Percentiles rank a stretch among this genome's conserved stretches.
Conservation (phyloP, 768 basidiomycete species). For the Cystofilobasidium capitatum region DNA sequence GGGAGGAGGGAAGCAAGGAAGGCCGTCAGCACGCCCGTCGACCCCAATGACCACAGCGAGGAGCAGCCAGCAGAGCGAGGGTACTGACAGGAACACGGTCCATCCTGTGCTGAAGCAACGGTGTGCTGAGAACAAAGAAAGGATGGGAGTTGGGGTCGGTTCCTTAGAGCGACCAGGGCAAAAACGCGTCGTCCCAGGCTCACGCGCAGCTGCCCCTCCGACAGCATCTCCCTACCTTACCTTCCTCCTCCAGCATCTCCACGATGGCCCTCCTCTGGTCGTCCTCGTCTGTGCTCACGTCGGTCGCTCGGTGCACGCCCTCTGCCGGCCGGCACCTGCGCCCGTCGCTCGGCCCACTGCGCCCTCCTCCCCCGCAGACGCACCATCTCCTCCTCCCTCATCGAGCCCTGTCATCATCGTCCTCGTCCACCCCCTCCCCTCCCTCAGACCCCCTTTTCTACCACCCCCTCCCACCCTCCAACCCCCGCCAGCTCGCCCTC, state of each 20-base stretch:
- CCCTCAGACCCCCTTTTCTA: conserved; percentile 19
- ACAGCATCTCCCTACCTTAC: neutral
- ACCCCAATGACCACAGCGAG: neutral
- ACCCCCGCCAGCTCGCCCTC: conserved; percentile 10
- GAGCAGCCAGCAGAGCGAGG: neutral
- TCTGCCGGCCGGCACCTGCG: too few species aligned
- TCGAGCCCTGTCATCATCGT: neutral
- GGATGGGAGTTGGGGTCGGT: neutral
- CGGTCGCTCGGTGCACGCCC: too few species aligned
- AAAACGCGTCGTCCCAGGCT: neutral
- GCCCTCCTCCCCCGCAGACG: neutral
- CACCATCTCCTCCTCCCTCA: too few species aligned
- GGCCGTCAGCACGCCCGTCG: neutral
- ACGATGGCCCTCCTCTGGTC: neutral
- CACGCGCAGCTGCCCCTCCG: neutral
- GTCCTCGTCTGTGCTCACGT: too few species aligned
- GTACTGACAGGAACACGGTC: neutral
- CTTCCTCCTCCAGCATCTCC: neutral
- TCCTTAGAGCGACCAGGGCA: too few species aligned
- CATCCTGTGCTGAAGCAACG: neutral
- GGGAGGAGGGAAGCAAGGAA: neutral
- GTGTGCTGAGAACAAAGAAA: neutral
- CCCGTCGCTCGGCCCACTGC: neutral
- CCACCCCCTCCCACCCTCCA: conserved; percentile 13
- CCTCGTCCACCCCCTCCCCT: neutral